Conservation (phyloP, 2,329 filamentous ascomycete species). For the Beauveria scarabaeidicola region DNA sequence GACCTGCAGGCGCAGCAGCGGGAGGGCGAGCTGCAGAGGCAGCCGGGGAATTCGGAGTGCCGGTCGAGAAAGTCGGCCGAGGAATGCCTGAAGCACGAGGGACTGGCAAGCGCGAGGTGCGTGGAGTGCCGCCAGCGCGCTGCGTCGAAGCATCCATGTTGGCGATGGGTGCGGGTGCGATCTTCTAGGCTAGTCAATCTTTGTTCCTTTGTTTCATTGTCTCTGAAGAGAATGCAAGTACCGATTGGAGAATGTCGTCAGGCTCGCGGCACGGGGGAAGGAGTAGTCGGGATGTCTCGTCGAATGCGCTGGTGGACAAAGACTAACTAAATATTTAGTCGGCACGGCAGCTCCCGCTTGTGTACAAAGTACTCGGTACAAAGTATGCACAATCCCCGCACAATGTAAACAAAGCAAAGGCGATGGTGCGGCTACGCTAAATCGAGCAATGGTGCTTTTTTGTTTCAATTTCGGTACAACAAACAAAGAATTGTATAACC, state of each 20-base stretch:
- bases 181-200: not conserved
- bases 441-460: not conserved
- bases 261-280: not conserved
- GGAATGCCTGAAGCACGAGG: slow-evolving; percentile 26
- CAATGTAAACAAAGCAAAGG: slow-evolving; percentile 4
- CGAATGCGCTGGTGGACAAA: not conserved
- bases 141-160: slow-evolving; percentile 28
- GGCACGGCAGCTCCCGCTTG: not conserved
- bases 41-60: slow-evolving; percentile 16
- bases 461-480: not conserved
- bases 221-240: too few relatives aligned
- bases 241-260: not conserved
- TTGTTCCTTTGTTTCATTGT: too few relatives aligned
- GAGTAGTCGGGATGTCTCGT: not conserved
- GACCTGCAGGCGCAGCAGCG: slow-evolving; percentile 14
- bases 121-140: slow-evolving; percentile 26
- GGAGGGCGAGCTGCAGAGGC: slow-evolving; percentile 21
- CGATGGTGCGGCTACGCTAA: not conserved
- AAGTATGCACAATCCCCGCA: not conserved
- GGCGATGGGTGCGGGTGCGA: not conserved
- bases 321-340: not conserved
- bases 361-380: not conserved
- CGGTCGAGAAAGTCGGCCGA: slow-evolving; percentile 18
- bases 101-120: slow-evolving; percentile 30
- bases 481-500: not conserved